phyloP scores from a whole-genome alignment of 108 stramenopile genomes.

The Cyclotella baltica region DNA sequence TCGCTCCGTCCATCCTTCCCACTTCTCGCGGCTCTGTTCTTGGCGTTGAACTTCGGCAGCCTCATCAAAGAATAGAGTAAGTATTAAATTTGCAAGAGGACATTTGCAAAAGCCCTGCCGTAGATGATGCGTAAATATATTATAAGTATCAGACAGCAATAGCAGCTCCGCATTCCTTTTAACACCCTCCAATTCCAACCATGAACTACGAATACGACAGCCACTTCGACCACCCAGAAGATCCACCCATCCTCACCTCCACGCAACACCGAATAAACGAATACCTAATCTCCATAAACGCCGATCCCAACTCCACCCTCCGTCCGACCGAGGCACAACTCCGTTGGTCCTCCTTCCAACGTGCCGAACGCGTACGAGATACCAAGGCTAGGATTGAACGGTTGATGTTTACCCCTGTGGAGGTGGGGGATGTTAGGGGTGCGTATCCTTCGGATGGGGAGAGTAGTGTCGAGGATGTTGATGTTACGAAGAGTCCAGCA shows the following conservation, averaged over 20 bases:
- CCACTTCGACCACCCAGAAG: no score
- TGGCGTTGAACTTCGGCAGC: no score
- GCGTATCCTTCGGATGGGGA: slow-evolving; percentile 62
- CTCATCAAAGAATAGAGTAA: background rate
- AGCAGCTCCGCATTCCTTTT: background rate
- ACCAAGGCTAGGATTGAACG: slow-evolving; percentile 53
- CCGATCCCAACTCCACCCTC: slow-evolving; percentile 19
- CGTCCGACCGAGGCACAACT: slow-evolving; percentile 80
- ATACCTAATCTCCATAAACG: slow-evolving; percentile 19
- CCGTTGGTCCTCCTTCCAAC: slow-evolving; percentile 82
- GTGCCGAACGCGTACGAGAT: slow-evolving; percentile 58
- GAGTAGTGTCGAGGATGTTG: slow-evolving; percentile 29
- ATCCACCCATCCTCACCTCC: background rate
- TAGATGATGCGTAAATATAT: no score
- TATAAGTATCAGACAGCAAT: background rate
- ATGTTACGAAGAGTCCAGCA: background rate
- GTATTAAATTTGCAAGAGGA: no score
- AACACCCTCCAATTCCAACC: background rate
- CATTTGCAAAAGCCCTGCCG: no score
- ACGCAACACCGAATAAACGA: slow-evolving; percentile 29
- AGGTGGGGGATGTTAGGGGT: slow-evolving; percentile 57
- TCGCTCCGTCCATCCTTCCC: no score
- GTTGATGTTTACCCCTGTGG: slow-evolving; percentile 55
- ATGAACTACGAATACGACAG: background rate
- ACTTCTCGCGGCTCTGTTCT: no score